These are phyloP conservation scores for Metschnikowia lunata DNA, from an alignment of 805 yeast species.

Conservation along the genomic window DNA sequence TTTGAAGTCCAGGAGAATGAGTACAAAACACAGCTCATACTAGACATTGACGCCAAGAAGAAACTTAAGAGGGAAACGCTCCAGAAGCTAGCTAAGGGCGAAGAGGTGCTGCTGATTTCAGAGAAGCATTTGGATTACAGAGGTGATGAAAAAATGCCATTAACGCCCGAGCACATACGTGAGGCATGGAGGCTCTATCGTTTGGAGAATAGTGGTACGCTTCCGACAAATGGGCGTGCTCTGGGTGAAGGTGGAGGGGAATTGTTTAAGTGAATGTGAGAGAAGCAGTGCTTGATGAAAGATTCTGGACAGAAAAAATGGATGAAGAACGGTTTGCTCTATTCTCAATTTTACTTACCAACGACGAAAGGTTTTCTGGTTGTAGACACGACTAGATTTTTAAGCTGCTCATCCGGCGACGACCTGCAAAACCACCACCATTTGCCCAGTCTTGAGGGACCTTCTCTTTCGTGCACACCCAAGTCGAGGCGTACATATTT, in stretches of 20 bases:
- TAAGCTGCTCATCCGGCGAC: slow-evolving; percentile 49
- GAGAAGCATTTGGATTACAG: slow-evolving; percentile 27
- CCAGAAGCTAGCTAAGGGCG: slow-evolving; percentile 38
- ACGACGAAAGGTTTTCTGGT: no score
- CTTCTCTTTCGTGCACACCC: slow-evolving; percentile 64
- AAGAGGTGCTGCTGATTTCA: slow-evolving; percentile 13
- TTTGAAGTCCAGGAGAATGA: slow-evolving; percentile 62
- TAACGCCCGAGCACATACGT: slow-evolving; percentile 77
- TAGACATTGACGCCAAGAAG: slow-evolving; percentile 37
- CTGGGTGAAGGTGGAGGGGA: slow-evolving; percentile 63
- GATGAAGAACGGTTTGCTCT: no score
- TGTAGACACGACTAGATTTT: slow-evolving; percentile 6
- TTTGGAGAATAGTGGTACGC: slow-evolving; percentile 59
- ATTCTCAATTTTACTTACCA: no score
- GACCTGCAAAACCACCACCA: slow-evolving; percentile 11
- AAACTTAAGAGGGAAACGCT: slow-evolving; percentile 29
- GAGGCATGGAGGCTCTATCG: slow-evolving; percentile 84
- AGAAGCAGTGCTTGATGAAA: no score
- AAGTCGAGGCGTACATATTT: slow-evolving; percentile 85
- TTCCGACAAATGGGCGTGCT: slow-evolving; percentile 61
- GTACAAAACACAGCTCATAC: slow-evolving; percentile 37
- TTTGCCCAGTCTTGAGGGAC: neutral
- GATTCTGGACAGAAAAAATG: neutral
- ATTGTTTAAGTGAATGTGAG: slow-evolving; percentile 50
- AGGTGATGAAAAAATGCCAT: slow-evolving; percentile 52